phyloP scores from a whole-genome alignment of 2,329 filamentous ascomycete genomes.

The Escovopsis sp. region DNA sequence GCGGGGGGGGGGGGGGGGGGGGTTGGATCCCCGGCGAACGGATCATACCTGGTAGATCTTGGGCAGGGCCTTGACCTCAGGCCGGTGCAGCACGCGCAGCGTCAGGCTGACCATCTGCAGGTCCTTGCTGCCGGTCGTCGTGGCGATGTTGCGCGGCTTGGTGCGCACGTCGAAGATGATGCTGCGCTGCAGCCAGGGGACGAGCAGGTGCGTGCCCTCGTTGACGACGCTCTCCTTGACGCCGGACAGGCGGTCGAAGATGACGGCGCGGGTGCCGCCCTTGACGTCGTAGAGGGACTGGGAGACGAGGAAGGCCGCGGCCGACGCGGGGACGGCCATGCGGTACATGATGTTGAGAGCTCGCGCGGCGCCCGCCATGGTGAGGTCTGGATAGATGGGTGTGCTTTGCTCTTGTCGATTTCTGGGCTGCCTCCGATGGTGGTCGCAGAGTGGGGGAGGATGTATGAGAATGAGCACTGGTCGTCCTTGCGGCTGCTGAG shows the following conservation, averaged over 20 bases:
- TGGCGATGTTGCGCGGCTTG: conserved; percentile 92
- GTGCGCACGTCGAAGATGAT: conserved; percentile 96
- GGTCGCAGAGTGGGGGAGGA: neutral
- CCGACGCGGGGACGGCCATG: conserved; percentile 56
- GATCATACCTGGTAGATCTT: conserved; percentile 90
- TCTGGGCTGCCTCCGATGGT: neutral
- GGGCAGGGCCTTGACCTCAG: conserved; percentile 80
- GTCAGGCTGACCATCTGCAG: conserved; percentile 99
- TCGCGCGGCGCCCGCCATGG: conserved; percentile 41
- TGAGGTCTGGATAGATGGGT: conserved; percentile 3
- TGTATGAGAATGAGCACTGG: neutral
- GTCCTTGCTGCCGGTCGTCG: conserved; percentile 96
- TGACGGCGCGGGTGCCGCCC: conserved; percentile 86
- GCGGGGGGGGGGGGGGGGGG: no score
- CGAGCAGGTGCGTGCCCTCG: conserved; percentile 91
- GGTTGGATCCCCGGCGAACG: neutral
- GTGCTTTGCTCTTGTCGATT: neutral
- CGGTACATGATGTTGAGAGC: conserved; percentile 47
- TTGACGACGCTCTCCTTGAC: conserved; percentile 87
- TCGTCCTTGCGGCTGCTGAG: neutral
- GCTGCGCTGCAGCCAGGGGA: conserved; percentile 89
- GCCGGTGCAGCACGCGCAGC: conserved; percentile 83
- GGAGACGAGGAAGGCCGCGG: conserved; percentile 52
- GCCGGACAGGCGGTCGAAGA: conserved; percentile 86
- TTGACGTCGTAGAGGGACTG: conserved; percentile 93